Percentiles rank a stretch among this genome's conserved stretches.
Conservation (phyloP, 352 stramenopile species). For the Globisporangium spinosum region DNA sequence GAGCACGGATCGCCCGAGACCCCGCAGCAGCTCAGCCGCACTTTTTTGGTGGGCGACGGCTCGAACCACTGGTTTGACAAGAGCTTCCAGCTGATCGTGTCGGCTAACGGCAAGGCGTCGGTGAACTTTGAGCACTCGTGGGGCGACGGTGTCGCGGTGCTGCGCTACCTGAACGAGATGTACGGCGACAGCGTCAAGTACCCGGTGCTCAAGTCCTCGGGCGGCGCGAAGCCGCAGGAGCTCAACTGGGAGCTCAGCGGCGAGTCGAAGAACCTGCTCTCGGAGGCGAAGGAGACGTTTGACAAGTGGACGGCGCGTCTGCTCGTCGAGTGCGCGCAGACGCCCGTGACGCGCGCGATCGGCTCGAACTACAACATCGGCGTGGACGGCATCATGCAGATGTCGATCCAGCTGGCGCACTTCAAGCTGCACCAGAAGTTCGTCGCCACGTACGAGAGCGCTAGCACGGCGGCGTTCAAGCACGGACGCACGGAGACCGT, state of each 20-base stretch:
- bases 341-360: slow-evolving; percentile 62
- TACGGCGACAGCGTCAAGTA: slow-evolving; percentile 78
- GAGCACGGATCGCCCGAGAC: slow-evolving; percentile 64
- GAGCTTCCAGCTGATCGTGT: slow-evolving; percentile 89
- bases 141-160: slow-evolving; percentile 85
- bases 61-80: slow-evolving; percentile 92
- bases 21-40: slow-evolving; percentile 57
- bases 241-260: slow-evolving; percentile 61
- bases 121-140: slow-evolving; percentile 92
- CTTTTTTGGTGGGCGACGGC: slow-evolving; percentile 80
- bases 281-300: slow-evolving; percentile 68
- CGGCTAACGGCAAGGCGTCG: slow-evolving; percentile 70
- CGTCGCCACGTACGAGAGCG: slow-evolving; percentile 86
- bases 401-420: slow-evolving; percentile 89
- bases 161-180: slow-evolving; percentile 88
- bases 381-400: slow-evolving; percentile 90
- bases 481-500: slow-evolving; percentile 89
- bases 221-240: slow-evolving; percentile 28
- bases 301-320: slow-evolving; percentile 59
- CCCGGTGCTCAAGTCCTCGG: slow-evolving; percentile 45
- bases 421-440: slow-evolving; percentile 80
- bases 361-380: slow-evolving; percentile 69
- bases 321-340: slow-evolving; percentile 70
- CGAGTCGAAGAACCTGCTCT: slow-evolving; percentile 56
- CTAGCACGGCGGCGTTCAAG: slow-evolving; percentile 90